phyloP scores from a whole-genome alignment of 116 monocot genomes.

The Zostera marina region DNA sequence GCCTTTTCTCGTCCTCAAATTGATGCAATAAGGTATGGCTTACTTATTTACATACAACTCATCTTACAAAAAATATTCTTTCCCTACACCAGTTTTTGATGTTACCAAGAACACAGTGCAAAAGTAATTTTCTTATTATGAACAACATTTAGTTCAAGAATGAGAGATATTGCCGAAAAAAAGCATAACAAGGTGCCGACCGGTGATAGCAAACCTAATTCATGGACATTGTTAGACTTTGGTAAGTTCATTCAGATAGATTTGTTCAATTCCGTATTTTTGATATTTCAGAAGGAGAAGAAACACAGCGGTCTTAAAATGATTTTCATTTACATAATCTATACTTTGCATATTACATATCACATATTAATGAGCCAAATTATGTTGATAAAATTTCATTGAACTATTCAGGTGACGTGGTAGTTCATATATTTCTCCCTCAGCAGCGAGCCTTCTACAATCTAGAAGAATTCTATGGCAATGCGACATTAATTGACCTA shows the following conservation, averaged over 20 bases:
- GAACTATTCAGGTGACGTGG: constrained; percentile 67
- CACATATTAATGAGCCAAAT: too few relatives aligned
- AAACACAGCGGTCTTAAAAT: neutral
- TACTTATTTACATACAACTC: neutral
- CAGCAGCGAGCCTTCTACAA: constrained; percentile 74
- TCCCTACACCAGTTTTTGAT: neutral
- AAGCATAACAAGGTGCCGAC: constrained; percentile 54
- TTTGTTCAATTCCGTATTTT: too few relatives aligned
- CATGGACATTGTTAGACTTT: constrained; percentile 94
- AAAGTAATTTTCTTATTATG: neutral
- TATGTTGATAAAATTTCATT: neutral
- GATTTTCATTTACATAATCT: neutral
- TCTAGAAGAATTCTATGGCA: constrained; percentile 94
- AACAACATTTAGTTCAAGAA: constrained; percentile 41
- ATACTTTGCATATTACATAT: neutral
- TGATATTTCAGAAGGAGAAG: too few relatives aligned
- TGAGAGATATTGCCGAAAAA: constrained; percentile 75
- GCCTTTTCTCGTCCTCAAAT: constrained; percentile 93
- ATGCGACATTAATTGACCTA: constrained; percentile 73
- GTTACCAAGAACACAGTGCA: neutral
- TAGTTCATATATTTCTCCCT: constrained; percentile 96
- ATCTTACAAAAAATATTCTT: too few relatives aligned
- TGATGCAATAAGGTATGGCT: constrained; percentile 68
- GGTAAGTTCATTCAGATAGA: constrained; percentile 21
- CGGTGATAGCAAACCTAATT: constrained; percentile 81